Evolutionary conservation across 2,329 filamentous ascomycete species (phyloP).

Genomic region (Beauveria rudraprayagi): DNA sequence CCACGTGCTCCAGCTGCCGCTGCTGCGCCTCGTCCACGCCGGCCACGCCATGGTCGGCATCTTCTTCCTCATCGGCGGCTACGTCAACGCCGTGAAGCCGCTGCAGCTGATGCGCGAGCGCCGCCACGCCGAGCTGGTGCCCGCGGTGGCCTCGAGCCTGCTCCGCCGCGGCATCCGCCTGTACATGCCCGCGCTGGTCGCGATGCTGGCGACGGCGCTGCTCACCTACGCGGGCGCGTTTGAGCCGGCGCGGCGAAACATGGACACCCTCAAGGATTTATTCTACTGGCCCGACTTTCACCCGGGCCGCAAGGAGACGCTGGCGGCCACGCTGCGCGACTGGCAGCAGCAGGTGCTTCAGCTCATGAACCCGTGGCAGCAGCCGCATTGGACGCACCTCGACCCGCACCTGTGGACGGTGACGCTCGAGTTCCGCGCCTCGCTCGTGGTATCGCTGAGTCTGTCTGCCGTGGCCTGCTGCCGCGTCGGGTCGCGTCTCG

Average conservation of each 20-base stretch:
- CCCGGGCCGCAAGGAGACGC: neutral
- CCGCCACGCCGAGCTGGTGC: neutral
- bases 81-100: constrained; percentile 7
- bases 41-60: constrained; percentile 13
- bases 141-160: neutral
- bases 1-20: constrained; percentile 8
- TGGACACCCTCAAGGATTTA: neutral
- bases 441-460: neutral
- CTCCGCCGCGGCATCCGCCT: neutral
- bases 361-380: neutral
- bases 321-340: neutral
- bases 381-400: constrained; percentile 1
- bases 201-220: neutral
- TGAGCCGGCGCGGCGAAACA: neutral
- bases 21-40: constrained; percentile 7
- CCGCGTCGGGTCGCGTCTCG: neutral
- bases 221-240: neutral
- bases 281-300: constrained; percentile 7
- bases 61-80: constrained; percentile 14
- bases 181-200: neutral
- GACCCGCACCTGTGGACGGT: constrained; percentile 11
- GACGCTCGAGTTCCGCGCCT: constrained; percentile 6
- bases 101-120: neutral
- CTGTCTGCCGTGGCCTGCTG: neutral
- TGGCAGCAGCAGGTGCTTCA: neutral